Evolutionary conservation across 352 stramenopile genomes (phyloP).

Genomic region (Paralagenidium karlingii): DNA sequence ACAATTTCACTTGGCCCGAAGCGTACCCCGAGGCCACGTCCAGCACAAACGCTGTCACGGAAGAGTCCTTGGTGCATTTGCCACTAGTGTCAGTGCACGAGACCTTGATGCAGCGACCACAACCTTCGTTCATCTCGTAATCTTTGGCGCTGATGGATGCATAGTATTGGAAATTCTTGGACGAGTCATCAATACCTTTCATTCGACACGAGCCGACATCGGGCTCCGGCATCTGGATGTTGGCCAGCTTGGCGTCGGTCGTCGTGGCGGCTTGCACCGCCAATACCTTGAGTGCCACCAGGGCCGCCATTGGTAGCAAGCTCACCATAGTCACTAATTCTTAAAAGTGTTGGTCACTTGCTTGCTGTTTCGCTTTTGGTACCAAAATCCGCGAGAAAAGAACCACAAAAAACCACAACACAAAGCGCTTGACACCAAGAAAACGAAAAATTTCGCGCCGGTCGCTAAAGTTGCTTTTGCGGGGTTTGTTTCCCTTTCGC

Average conservation of each 20-base stretch:
- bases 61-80: conserved; percentile 8
- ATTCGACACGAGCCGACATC: conserved; percentile 58
- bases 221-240: conserved; percentile 44
- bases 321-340: too few species aligned
- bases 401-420: too few species aligned
- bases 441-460: too few species aligned
- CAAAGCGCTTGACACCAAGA: too few species aligned
- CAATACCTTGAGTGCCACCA: conserved; percentile 4
- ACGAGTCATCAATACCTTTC: conserved; percentile 33
- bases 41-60: conserved; percentile 52
- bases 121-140: conserved; percentile 35
- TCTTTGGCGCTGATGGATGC: conserved; percentile 54
- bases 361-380: too few species aligned
- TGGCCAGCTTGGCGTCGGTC: conserved; percentile 17
- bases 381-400: too few species aligned
- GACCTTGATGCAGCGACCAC: conserved; percentile 62
- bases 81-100: conserved; percentile 27
- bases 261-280: too few species aligned
- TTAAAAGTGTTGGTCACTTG: too few species aligned
- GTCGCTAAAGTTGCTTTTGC: too few species aligned
- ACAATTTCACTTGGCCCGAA: conserved; percentile 37
- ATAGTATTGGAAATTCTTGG: conserved; percentile 72
- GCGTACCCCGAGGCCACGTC: conserved; percentile 48
- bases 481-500: too few species aligned
- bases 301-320: not conserved